These are phyloP conservation scores for Dryas drummondii DNA, from an alignment of 306 rosid species.

Conservation along the genomic window DNA sequence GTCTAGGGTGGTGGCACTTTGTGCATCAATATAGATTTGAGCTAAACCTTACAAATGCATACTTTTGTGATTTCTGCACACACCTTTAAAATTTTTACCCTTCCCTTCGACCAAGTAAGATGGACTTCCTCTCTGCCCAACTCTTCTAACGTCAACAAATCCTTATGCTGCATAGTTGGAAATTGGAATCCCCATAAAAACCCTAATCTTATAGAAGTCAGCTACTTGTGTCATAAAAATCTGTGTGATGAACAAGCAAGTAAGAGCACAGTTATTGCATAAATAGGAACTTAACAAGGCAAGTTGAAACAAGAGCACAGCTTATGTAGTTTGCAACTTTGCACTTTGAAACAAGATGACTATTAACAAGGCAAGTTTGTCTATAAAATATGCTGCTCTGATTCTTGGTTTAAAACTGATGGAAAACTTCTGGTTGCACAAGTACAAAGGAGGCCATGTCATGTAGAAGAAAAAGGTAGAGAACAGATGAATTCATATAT, in stretches of 20 bases:
- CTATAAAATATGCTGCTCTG: neutral
- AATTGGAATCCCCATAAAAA: neutral
- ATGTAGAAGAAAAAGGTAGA: neutral
- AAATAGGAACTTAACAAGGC: neutral
- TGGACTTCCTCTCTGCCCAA: neutral
- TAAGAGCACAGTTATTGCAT: neutral
- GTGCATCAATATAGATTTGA: slow-evolving; percentile 3
- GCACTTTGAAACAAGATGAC: neutral
- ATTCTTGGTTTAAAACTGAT: neutral
- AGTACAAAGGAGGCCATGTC: neutral
- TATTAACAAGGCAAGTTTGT: neutral
- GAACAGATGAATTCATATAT: neutral
- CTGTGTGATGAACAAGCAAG: neutral
- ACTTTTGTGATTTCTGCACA: neutral
- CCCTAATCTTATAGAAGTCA: neutral
- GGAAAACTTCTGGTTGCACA: neutral
- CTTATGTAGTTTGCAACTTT: neutral
- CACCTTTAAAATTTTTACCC: neutral
- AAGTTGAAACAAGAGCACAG: neutral
- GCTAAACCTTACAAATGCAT: slow-evolving; percentile 5
- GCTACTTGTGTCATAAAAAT: neutral
- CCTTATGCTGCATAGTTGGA: neutral
- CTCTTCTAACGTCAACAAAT: neutral
- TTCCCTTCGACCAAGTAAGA: neutral
- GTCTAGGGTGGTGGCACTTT: neutral